phyloP scores from a whole-genome alignment of 164 flowering plant species.

The Saururus chinensis region DNA sequence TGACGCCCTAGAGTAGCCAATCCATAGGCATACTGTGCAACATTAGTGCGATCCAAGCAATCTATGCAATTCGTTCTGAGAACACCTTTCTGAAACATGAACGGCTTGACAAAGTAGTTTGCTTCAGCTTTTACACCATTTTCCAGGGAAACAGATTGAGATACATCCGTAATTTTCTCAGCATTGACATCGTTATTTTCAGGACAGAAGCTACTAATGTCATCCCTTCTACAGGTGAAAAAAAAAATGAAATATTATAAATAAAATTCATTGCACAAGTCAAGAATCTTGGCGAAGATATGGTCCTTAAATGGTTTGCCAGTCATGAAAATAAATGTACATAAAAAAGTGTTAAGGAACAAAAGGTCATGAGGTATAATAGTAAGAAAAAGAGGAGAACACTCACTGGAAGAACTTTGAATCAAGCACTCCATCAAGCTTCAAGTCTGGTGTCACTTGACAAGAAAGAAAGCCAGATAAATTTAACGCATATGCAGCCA shows the following conservation, averaged over 20 bases:
- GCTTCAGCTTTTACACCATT: slow-evolving; percentile 11
- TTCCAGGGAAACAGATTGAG: slow-evolving; percentile 18
- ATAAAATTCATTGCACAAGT: too few species aligned
- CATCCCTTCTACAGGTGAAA: slow-evolving; percentile 24
- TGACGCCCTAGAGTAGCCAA: slow-evolving; percentile 83
- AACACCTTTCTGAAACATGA: slow-evolving; percentile 66
- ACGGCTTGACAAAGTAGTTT: slow-evolving; percentile 23
- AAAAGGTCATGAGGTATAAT: background rate
- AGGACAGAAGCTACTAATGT: slow-evolving; percentile 12
- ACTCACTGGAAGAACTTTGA: slow-evolving; percentile 42
- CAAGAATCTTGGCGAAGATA: too few species aligned
- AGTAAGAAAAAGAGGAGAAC: background rate
- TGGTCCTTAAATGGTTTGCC: too few species aligned
- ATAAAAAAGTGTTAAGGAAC: too few species aligned
- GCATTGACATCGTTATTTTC: slow-evolving; percentile 11
- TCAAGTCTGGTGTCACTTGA: slow-evolving; percentile 34
- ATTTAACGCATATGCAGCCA: background rate
- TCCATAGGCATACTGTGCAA: slow-evolving; percentile 89
- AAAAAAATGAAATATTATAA: background rate
- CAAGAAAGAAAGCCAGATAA: slow-evolving; percentile 9
- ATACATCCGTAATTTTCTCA: slow-evolving; percentile 20
- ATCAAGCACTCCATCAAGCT: slow-evolving; percentile 22
- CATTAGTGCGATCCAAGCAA: slow-evolving; percentile 97
- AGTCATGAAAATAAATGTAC: background rate
- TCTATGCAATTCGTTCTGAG: slow-evolving; percentile 95